These are phyloP conservation scores for Jamesozyma gamospora DNA, from an alignment of 805 yeast genomes.

Conservation along the genomic window DNA sequence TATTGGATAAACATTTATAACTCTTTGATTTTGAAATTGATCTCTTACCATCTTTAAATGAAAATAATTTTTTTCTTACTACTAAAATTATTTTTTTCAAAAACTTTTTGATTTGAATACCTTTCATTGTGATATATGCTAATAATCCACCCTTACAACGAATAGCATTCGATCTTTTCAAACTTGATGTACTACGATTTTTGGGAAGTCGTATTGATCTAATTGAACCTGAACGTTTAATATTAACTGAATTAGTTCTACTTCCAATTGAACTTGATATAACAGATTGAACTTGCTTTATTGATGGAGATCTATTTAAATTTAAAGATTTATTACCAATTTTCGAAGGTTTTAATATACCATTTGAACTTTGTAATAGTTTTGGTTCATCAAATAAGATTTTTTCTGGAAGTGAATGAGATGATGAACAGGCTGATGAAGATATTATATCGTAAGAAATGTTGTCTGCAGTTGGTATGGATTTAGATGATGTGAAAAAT, in stretches of 20 bases:
- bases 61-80: conserved; percentile 17
- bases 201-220: not conserved
- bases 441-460: conserved; percentile 23
- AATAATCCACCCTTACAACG: conserved; percentile 33
- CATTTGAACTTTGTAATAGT: not conserved
- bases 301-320: conserved; percentile 11
- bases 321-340: conserved; percentile 1
- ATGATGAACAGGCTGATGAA: conserved; percentile 2
- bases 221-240: not conserved
- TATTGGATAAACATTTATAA: not conserved
- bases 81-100: conserved; percentile 23
- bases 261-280: not conserved
- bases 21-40: not conserved
- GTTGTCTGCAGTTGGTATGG: conserved; percentile 25
- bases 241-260: not conserved
- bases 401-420: conserved; percentile 1
- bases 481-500: conserved; percentile 1
- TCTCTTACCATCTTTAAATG: conserved; percentile 2
- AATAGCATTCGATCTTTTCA: conserved; percentile 28
- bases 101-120: conserved; percentile 17
- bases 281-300: conserved; percentile 9
- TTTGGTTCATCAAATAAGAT: conserved; percentile 1
- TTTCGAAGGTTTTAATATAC: not conserved
- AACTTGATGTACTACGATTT: conserved; percentile 2
- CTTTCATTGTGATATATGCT: conserved; percentile 22